Conservation (phyloP, 139 green algal genomes). For the Tetradesmus obliquus region DNA sequence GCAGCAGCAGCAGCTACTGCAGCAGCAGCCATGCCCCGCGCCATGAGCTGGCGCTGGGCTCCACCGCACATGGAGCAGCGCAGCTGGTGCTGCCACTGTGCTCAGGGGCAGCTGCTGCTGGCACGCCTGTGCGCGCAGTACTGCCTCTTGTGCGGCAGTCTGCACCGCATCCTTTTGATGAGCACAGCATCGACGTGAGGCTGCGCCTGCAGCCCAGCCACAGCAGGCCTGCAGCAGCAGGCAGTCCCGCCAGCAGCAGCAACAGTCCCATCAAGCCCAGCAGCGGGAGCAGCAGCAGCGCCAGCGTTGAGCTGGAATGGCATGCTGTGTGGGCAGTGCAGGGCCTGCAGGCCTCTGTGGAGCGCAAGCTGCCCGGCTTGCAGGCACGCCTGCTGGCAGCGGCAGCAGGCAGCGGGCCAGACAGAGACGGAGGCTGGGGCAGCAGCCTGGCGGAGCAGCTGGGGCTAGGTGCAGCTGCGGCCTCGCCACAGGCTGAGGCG, state of each 20-base stretch:
- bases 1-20: neutral
- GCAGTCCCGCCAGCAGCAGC: neutral
- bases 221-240: neutral
- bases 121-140: constrained; percentile 5
- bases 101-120: neutral
- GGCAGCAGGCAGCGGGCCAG: neutral
- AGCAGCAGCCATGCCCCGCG: neutral
- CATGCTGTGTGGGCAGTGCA: neutral
- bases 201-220: neutral
- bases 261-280: neutral
- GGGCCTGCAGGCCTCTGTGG: neutral
- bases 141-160: neutral
- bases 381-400: constrained; percentile 12
- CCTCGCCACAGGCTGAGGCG: neutral
- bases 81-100: constrained; percentile 32
- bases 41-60: constrained; percentile 2
- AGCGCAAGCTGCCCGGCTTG: neutral
- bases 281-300: neutral
- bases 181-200: neutral
- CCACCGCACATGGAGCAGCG: neutral
- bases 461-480: neutral
- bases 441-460: neutral
- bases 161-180: constrained; percentile 11
- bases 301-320: neutral
- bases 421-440: constrained; percentile 1